These are phyloP conservation scores for Cladosporium sp. DNA, from an alignment of 2,329 filamentous ascomycete genomes.

Conservation along the genomic window DNA sequence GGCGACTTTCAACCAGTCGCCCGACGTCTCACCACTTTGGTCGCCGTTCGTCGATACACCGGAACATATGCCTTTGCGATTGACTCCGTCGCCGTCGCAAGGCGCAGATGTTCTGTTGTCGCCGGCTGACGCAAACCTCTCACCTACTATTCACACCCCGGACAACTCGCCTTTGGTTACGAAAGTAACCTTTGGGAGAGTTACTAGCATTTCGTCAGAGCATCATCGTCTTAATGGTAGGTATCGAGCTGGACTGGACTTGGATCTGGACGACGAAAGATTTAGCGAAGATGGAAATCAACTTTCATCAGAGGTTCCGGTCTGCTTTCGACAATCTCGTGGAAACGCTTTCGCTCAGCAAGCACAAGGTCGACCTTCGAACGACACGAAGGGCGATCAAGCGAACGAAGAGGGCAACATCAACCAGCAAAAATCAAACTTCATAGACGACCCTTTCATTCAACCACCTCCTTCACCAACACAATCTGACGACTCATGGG, in stretches of 20 bases:
- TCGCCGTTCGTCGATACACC: constrained; percentile 43
- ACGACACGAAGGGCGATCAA: no score
- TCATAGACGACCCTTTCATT: constrained; percentile 37
- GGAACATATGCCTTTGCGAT: constrained; percentile 32
- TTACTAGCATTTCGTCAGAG: constrained; percentile 27
- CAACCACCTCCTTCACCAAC: constrained; percentile 20
- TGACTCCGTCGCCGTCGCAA: background rate
- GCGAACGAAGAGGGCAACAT: no score
- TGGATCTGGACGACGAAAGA: constrained; percentile 17
- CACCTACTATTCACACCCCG: constrained; percentile 6
- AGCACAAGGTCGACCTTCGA: no score
- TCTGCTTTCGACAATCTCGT: background rate
- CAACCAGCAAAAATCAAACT: no score
- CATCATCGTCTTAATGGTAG: constrained; percentile 49
- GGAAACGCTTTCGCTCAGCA: constrained; percentile 4
- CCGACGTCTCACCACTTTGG: constrained; percentile 30
- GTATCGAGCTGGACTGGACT: constrained; percentile 34
- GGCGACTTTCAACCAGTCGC: constrained; percentile 32
- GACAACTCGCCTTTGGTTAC: constrained; percentile 9
- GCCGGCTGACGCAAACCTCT: background rate
- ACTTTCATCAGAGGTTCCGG: background rate
- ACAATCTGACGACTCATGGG: constrained; percentile 30
- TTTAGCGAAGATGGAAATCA: background rate
- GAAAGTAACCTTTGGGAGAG: constrained; percentile 5
- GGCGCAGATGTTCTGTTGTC: background rate